Conservation (phyloP, 2,329 filamentous ascomycete species). For the Cladosporium sp. region DNA sequence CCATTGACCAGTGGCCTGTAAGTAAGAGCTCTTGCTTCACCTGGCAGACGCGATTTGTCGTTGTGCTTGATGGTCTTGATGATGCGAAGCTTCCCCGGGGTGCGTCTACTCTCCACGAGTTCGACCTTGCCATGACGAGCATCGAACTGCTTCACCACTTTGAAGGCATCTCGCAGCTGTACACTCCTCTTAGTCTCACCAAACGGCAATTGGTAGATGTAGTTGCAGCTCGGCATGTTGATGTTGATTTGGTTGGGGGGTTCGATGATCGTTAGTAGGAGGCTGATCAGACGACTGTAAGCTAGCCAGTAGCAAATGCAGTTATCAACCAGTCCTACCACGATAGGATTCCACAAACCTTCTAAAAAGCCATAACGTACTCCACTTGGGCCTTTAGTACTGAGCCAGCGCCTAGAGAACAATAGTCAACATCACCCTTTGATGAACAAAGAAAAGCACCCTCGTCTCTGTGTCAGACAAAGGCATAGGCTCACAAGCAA, state of each 20-base stretch:
- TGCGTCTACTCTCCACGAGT: background rate
- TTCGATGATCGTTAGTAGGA: background rate
- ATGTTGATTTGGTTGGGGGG: background rate
- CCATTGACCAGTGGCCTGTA: background rate
- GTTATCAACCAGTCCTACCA: background rate
- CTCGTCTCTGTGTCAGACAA: background rate
- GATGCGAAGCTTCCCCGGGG: background rate
- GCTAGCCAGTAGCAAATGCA: background rate
- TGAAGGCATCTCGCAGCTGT: background rate
- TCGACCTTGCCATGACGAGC: background rate
- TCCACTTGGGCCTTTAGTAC: background rate
- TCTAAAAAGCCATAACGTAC: background rate
- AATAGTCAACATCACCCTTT: background rate
- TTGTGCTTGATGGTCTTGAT: conserved; percentile 4
- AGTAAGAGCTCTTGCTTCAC: background rate
- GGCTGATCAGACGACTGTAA: background rate
- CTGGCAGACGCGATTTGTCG: background rate
- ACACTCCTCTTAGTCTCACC: background rate
- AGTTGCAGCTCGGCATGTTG: background rate
- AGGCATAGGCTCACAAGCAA: background rate
- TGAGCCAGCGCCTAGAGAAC: background rate
- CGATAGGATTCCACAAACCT: background rate
- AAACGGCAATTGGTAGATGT: conserved; percentile 1
- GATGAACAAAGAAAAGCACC: background rate
- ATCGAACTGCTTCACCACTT: background rate